A percentile compares a stretch with the other conserved stretches of the same genome.
Conservation (phyloP, 2,329 filamentous ascomycete species). For the Dactylellina parvicollis region DNA sequence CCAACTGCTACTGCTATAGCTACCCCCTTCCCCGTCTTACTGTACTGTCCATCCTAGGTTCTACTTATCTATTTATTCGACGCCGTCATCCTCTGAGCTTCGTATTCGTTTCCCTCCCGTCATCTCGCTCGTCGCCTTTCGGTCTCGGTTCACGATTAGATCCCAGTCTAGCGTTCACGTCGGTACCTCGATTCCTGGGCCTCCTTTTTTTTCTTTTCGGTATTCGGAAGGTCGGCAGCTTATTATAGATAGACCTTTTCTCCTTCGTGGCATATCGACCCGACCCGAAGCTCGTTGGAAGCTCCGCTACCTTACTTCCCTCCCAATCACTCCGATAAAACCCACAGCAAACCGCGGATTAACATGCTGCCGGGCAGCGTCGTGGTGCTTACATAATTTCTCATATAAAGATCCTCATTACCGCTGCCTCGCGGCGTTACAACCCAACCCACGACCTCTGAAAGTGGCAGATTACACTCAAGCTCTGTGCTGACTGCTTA, state of each 20-base stretch:
- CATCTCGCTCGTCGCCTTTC: background rate
- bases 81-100: background rate
- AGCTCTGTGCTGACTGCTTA: too few species aligned
- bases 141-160: background rate
- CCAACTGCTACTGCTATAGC: too few species aligned
- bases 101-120: background rate
- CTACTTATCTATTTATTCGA: background rate
- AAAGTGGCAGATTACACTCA: too few species aligned
- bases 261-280: background rate
- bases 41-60: too few species aligned
- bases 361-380: background rate
- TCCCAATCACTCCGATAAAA: background rate
- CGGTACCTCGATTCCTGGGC: background rate
- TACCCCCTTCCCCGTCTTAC: too few species aligned
- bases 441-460: too few species aligned
- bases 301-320: background rate
- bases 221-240: background rate
- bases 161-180: background rate
- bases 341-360: background rate
- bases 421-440: conserved; percentile 10
- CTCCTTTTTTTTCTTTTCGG: background rate
- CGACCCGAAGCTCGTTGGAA: background rate
- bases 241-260: background rate
- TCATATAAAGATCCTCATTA: background rate
- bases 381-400: background rate